Percentiles rank a stretch among this genome's conserved stretches.
Conservation (phyloP, 768 basidiomycete genomes). For the Pulveroboletus ravenelii region DNA sequence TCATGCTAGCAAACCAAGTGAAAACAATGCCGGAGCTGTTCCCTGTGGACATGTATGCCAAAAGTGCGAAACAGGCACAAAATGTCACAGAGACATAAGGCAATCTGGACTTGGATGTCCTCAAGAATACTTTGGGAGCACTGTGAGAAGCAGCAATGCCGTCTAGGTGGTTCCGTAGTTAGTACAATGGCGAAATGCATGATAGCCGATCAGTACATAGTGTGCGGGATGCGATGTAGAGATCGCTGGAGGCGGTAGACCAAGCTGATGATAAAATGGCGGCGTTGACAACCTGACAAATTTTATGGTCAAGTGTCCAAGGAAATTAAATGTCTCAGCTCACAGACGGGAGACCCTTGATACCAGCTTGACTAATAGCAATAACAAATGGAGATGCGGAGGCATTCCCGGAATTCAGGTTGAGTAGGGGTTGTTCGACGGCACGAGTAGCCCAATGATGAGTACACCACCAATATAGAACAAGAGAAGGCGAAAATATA, state of each 20-base stretch:
- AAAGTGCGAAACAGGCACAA: constrained; percentile 30
- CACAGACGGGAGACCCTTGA: constrained; percentile 50
- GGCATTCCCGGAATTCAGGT: constrained; percentile 36
- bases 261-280: constrained; percentile 42
- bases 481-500: constrained; percentile 42
- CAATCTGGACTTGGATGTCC: constrained; percentile 36
- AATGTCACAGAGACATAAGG: constrained; percentile 39
- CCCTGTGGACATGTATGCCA: constrained; percentile 40
- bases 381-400: constrained; percentile 55
- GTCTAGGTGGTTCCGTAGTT: constrained; percentile 27
- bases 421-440: constrained; percentile 42
- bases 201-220: constrained; percentile 24
- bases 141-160: constrained; percentile 49
- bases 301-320: too few species aligned
- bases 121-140: constrained; percentile 49
- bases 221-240: constrained; percentile 38
- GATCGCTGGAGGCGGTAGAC: constrained; percentile 39
- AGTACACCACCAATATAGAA: constrained; percentile 38
- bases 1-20: too few species aligned
- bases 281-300: constrained; percentile 33
- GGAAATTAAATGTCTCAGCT: background rate
- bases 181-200: too few species aligned
- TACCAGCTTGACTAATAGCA: constrained; percentile 49
- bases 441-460: constrained; percentile 47
- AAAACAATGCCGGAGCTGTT: constrained; percentile 31